Base-by-base conservation (phyloP, 805 yeast genomes). In the Yarrowia deformans region DNA sequence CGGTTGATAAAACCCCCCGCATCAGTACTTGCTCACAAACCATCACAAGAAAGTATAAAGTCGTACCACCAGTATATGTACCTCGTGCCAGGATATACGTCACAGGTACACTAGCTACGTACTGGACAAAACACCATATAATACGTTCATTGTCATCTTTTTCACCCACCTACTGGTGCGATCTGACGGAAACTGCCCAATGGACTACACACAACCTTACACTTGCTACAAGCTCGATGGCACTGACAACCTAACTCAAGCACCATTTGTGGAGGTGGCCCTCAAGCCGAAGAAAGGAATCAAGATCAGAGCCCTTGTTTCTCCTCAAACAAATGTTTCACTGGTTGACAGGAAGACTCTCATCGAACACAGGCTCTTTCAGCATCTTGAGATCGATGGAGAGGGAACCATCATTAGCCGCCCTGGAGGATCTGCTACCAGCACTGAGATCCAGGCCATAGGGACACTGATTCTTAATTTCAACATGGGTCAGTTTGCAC, bases 401-500 rank as follows among this genome's bases (percentile, higher is more conserved):
- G 66, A 60, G 32, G 66, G 66, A 0, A 60, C 66, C 0, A 13
- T 60, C 14, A 45, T 60, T 14, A 18, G 42, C 34, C 66, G 66
- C n/a, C 66, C 66, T 1, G 52, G 52, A 9, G 52, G 66, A 1
- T 60, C 66, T 4, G 32, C 66, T 12, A 23, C 66, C 8, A 34
- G 29, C 42, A 29, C 39, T 12, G 66, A 43, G 14, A n/a, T 60
- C 29, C 37, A 34, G 10, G 66, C 66, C 4, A 60, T 60, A n/a
- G 66, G 66, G 18, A 60, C 66, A 6, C 39, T 60, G 42, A 60
- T 60, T 34, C 66, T 60, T 23, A 60, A 60, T 34, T 60, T 60
- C 66, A 60, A 60, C 18, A 60, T 60, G 66, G 66, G 66, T 13
- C 66, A 60, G 18, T 60, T 60, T 45, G 66, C 66, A 2, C 52